Evolutionary conservation across 2,329 filamentous ascomycete species (phyloP).

Genomic region (Aureobasidium namibiae): DNA sequence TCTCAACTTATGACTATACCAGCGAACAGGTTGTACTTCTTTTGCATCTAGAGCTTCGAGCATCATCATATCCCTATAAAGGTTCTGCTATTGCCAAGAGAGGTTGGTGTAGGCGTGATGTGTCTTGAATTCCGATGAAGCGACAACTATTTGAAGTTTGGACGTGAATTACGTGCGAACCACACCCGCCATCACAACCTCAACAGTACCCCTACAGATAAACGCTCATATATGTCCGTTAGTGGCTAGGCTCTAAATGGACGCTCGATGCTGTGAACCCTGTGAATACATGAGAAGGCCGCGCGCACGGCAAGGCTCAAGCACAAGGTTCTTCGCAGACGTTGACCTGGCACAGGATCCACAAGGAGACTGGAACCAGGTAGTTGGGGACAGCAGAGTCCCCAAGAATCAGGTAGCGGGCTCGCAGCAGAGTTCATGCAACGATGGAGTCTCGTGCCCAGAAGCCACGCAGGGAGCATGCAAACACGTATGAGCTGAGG

Average conservation of each 20-base stretch:
- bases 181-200: no score
- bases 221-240: no score
- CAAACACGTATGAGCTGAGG: background rate
- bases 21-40: background rate
- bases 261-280: no score
- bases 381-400: background rate
- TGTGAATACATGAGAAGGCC: background rate
- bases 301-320: background rate
- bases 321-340: background rate
- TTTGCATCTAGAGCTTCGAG: background rate
- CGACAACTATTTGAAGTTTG: background rate
- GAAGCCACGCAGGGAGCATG: background rate
- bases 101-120: no score
- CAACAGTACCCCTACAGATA: no score
- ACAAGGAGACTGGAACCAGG: conserved; percentile 1
- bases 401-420: background rate
- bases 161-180: no score
- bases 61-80: no score
- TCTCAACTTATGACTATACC: background rate
- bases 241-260: no score
- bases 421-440: background rate
- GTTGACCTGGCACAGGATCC: background rate
- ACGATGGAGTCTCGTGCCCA: background rate
- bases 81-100: no score
- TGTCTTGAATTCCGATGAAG: no score